Percentiles rank a stretch among this genome's conserved stretches.
Evolutionary conservation across 2,329 filamentous ascomycete genomes (phyloP).

Genomic region (Colletotrichum sp.): DNA sequence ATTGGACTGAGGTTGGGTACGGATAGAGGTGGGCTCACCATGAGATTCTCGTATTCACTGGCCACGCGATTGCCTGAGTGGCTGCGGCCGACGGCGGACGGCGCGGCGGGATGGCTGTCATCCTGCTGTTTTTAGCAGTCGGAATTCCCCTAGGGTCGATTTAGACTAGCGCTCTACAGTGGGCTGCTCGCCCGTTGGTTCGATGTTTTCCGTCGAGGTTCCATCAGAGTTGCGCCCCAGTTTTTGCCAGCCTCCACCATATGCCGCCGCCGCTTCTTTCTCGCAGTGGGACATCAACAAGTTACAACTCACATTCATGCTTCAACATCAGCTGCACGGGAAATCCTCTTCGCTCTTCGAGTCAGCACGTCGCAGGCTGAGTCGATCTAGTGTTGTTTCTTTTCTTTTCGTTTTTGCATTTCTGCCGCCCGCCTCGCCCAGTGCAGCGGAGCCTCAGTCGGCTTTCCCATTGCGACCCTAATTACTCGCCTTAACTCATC

Average conservation of each 20-base stretch:
- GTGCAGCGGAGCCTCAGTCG: neutral
- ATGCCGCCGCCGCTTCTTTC: neutral
- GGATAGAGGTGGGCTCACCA: neutral
- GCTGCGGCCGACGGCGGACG: neutral
- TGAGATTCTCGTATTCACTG: slow-evolving; percentile 7
- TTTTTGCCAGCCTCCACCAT: neutral
- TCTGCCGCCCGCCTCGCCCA: neutral
- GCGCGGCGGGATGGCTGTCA: neutral
- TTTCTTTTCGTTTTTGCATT: neutral
- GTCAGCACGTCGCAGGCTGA: neutral
- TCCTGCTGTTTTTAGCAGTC: slow-evolving; percentile 13
- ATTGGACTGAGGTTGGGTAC: neutral
- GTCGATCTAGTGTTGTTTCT: neutral
- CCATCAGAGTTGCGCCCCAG: neutral
- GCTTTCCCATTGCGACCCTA: neutral
- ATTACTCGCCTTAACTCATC: neutral
- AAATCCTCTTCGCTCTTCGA: neutral
- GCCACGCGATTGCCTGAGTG: neutral
- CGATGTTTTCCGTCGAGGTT: neutral
- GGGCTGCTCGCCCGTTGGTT: neutral
- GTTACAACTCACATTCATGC: neutral
- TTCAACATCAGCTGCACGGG: neutral
- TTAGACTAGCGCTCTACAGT: neutral
- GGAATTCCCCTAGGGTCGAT: neutral
- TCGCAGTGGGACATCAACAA: neutral